A percentile compares a stretch with the other conserved stretches of the same genome.
These are phyloP conservation scores for Dactylonectria macrodidyma DNA, from an alignment of 2,329 filamentous ascomycete genomes.

Conservation along the genomic window DNA sequence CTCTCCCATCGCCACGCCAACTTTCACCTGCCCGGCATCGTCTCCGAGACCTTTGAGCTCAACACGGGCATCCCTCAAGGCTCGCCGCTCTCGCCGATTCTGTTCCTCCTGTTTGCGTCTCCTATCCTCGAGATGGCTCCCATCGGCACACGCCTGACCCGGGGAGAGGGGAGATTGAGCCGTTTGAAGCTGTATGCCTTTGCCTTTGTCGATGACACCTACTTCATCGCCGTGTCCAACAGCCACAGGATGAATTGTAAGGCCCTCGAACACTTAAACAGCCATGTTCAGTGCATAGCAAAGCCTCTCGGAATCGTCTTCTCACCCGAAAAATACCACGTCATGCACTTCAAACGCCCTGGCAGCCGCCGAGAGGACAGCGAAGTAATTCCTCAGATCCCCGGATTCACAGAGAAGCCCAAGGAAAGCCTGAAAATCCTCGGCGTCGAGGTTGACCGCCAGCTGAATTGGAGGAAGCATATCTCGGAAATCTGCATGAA, in stretches of 20 bases:
- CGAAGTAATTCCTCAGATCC: not conserved
- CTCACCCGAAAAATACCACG: slow-evolving; percentile 22
- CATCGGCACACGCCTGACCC: not conserved
- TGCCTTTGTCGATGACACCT: slow-evolving; percentile 29
- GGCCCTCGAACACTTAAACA: slow-evolving; percentile 5
- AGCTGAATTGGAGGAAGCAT: slow-evolving; percentile 13
- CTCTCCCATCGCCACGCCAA: slow-evolving; percentile 19
- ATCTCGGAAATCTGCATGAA: not conserved
- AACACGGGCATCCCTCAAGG: not conserved
- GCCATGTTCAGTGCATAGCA: too few species aligned
- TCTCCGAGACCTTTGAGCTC: not conserved
- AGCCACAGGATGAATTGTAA: slow-evolving; percentile 23
- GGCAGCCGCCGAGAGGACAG: not conserved
- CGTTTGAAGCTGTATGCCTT: not conserved
- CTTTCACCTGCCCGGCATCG: slow-evolving; percentile 20
- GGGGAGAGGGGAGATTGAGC: too few species aligned
- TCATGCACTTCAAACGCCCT: slow-evolving; percentile 26
- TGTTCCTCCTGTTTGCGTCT: slow-evolving; percentile 27
- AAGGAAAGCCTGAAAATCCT: not conserved
- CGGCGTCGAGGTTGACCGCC: slow-evolving; percentile 17
- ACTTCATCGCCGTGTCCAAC: slow-evolving; percentile 20
- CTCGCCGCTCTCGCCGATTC: slow-evolving; percentile 22
- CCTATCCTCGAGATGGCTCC: not conserved
- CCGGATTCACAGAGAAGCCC: not conserved
- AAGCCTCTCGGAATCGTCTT: slow-evolving; percentile 4